Percentiles rank a stretch among this genome's conserved stretches.
Evolutionary conservation across 345 rosid genomes (phyloP).

Genomic region (Lumnitzera littorea): DNA sequence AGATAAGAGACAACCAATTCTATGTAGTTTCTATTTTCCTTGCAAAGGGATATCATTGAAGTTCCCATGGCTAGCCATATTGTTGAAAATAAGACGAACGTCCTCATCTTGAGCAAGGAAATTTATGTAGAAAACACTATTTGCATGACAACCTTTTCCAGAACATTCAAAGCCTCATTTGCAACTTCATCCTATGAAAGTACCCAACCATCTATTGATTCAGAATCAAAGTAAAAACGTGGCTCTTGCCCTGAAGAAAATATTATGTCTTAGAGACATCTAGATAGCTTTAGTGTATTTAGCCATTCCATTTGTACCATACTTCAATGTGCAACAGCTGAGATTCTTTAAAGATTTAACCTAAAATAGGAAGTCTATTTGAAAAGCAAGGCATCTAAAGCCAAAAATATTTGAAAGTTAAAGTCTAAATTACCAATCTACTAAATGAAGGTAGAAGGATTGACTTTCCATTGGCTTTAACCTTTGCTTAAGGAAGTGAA

Average conservation of each 20-base stretch:
- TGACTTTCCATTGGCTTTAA: slow-evolving; percentile 15
- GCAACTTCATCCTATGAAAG: slow-evolving; percentile 40
- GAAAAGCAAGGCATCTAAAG: neutral
- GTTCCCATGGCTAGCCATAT: slow-evolving; percentile 32
- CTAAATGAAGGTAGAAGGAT: slow-evolving; percentile 1
- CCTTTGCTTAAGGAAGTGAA: slow-evolving; percentile 81
- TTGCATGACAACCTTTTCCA: slow-evolving; percentile 50
- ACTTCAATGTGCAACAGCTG: slow-evolving; percentile 43
- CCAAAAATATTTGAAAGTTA: neutral
- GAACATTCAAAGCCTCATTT: slow-evolving; percentile 51
- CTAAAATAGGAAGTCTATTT: slow-evolving; percentile 23
- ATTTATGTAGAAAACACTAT: slow-evolving; percentile 35
- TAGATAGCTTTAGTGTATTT: slow-evolving; percentile 60
- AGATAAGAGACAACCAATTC: slow-evolving; percentile 54
- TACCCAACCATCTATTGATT: slow-evolving; percentile 35
- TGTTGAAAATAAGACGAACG: slow-evolving; percentile 43
- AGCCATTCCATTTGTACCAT: slow-evolving; percentile 58
- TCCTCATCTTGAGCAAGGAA: slow-evolving; percentile 50
- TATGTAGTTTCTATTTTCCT: slow-evolving; percentile 48
- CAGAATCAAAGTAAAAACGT: slow-evolving; percentile 29
- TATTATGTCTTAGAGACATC: slow-evolving; percentile 58
- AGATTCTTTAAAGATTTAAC: slow-evolving; percentile 86
- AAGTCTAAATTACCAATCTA: slow-evolving; percentile 2
- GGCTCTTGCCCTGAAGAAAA: slow-evolving; percentile 38
- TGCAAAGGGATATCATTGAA: slow-evolving; percentile 37